phyloP scores from a whole-genome alignment of 371 early-diverging fungal genomes.

The Zancudomyces culisetae region DNA sequence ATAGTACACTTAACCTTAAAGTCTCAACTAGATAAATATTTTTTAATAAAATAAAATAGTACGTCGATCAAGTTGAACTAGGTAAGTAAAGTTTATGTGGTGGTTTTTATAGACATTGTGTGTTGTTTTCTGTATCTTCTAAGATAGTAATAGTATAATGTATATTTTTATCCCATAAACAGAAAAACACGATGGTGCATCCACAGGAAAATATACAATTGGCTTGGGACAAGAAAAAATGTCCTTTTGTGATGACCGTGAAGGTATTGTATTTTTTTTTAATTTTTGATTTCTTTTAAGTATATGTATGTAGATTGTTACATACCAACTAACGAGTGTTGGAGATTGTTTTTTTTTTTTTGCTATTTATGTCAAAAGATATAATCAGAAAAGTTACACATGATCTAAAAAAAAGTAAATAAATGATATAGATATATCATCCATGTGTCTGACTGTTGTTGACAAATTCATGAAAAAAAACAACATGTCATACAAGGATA shows the following conservation, averaged over 20 bases:
- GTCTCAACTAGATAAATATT: no score
- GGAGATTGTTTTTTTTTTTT: not conserved
- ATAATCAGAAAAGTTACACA: no score
- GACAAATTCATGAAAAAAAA: slow-evolving; percentile 80
- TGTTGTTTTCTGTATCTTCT: not conserved
- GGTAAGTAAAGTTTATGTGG: slow-evolving; percentile 1
- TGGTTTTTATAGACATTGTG: not conserved
- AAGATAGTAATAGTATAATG: not conserved
- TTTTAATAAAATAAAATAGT: no score
- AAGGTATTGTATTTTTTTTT: slow-evolving; percentile 14
- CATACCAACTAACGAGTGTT: no score
- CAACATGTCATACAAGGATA: slow-evolving; percentile 56
- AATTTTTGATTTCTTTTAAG: not conserved
- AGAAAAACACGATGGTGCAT: slow-evolving; percentile 81
- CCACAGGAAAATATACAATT: slow-evolving; percentile 92
- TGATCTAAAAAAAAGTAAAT: no score
- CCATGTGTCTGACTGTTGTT: slow-evolving; percentile 73
- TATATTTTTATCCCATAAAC: no score
- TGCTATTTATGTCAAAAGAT: no score
- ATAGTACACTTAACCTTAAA: no score
- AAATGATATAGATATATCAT: slow-evolving; percentile 78
- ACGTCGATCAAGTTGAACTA: slow-evolving; percentile 61
- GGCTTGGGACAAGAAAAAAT: slow-evolving; percentile 91
- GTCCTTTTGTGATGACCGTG: slow-evolving; percentile 89
- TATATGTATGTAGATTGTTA: slow-evolving; percentile 1